Base-by-base conservation (phyloP, 2,329 filamentous ascomycete species). In the Zymoseptoria pseudotritici region DNA sequence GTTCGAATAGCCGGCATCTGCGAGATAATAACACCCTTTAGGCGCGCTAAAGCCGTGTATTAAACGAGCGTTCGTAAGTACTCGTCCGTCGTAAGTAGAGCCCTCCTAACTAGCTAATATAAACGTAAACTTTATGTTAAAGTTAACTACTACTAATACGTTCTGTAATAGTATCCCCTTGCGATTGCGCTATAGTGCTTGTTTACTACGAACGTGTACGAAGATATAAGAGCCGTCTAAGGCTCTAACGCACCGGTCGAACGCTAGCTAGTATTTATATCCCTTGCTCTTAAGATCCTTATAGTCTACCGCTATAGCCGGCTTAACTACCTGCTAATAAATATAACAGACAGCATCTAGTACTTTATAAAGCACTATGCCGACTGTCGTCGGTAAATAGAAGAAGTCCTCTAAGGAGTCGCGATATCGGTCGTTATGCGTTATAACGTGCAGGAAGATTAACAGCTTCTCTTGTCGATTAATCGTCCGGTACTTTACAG, bases 81-180 rank as follows among this genome's bases (percentile, higher is more conserved):
- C 17, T n/a, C 8, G 13, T 42, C 54, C 20, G 19, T 55, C 36
- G 36, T 55, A 31, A n/a, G 26, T 55, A 55, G 54, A 55, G 22
- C 54, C 31, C 22, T 55, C 54, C 54, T 55, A 55, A 9, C 54
- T 24, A 21, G 36, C 29, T 55, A 55, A 21, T 19, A 55, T 49
- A 55, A 36, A 55, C n/a, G 42, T 55, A 55, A 55, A 55, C 19
- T 8, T 55, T 55, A 55, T 55, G 2, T 49, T 49, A 49, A 55
- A 55, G 36, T 55, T 26, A 2, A 55, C 29, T 42, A 55, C 29
- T 42, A 46, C 36, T n/a, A 42, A 19, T 36, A 55, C 26, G 51
- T 53, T 53, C 21, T 53, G 24, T 21, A 21, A 20, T 20, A 53
- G 51, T 13, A 17, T 53, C 2, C 53, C 53, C 29, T 55, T 55